Evolutionary conservation across 345 rosid genomes (phyloP).

Genomic region (Populus pruinosa): DNA sequence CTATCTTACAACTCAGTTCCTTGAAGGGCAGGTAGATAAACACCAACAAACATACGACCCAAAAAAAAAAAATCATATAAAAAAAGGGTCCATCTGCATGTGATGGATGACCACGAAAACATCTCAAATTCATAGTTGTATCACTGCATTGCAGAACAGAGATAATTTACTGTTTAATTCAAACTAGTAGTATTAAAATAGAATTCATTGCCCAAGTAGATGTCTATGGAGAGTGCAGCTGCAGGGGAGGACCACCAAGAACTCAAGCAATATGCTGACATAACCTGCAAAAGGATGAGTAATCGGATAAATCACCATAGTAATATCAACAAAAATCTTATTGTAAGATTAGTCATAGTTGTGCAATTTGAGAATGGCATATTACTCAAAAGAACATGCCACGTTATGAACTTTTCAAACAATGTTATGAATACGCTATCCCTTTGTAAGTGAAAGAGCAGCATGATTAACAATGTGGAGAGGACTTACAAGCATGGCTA

Average conservation of each 20-base stretch:
- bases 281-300: neutral
- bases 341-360: neutral
- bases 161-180: neutral
- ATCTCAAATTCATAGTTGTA: neutral
- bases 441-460: neutral
- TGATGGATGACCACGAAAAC: neutral
- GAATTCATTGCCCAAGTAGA: neutral
- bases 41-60: neutral
- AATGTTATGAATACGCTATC: neutral
- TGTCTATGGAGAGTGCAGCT: neutral
- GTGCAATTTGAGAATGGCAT: neutral
- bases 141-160: neutral
- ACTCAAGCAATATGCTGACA: neutral
- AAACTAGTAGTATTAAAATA: neutral
- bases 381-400: neutral
- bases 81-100: neutral
- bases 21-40: neutral
- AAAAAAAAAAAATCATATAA: neutral
- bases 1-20: neutral
- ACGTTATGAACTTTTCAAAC: neutral
- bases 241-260: neutral
- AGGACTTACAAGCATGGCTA: neutral
- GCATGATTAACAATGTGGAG: neutral
- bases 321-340: neutral
- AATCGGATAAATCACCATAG: neutral